Base-by-base conservation (phyloP, 176 grass and related monocot species). In the Musa troglodytarum region DNA sequence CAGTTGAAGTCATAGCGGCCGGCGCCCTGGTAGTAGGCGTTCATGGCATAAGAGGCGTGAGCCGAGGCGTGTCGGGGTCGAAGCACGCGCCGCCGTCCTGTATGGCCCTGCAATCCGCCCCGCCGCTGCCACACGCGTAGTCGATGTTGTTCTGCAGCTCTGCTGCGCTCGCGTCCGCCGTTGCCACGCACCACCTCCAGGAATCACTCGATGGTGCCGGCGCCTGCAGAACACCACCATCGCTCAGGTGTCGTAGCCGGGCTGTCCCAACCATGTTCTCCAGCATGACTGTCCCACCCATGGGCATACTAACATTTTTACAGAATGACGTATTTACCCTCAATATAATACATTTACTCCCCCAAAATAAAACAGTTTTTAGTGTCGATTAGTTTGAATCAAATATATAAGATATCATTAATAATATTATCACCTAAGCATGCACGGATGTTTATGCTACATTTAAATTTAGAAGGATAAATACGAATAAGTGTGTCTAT, bases 71-170 rank as follows among this genome's bases (percentile, higher is more conserved):
- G 79, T 92, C 85, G 0, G 90, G 90, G 22, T 82, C 53, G 1
- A 89, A 92, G 90, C 90, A 92, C 3, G 69, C 17, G 2, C 90
- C 90, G 3, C 87, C 84, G 0, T 78, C 76, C 65, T 92, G 86
- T 61, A 92, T 87, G 2, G 82, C 76, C 20, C 76, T 63, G 64
- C 90, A 92, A 70, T 92, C 84, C 50, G 86, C 69, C 28, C 8
- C 65, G 73, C 78, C 56, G 58, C 53, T 81, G 57, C 78, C 69
- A 49, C 90, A 92, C 1, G 84, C 87, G 15, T 89, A 92, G 80
- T 92, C 88, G 77, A 93, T 93, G 80, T 98, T 93, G 76, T 78
- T 79, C 82, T 93, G 90, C 72, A 93, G 78, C 72, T 74, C 80
- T 2, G 68, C 64, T 0, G 11, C 49, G 3, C 25, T 82, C 4